These are phyloP conservation scores for Trypanosoma platydactyli DNA, from an alignment of 208 protist genomes.

Conservation along the genomic window DNA sequence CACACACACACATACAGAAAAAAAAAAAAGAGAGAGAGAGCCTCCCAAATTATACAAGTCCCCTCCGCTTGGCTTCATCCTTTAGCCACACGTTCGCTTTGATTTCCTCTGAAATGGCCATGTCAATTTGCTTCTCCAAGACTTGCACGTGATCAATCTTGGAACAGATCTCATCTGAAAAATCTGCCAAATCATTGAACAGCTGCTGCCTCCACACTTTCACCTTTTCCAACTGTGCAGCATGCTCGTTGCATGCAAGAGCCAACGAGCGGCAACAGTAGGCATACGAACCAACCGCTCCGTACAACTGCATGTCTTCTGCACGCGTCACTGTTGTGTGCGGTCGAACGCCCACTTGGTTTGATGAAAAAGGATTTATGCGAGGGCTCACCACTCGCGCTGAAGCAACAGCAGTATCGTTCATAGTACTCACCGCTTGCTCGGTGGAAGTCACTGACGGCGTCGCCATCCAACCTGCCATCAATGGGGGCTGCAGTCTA, in stretches of 20 bases:
- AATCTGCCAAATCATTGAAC: slow-evolving; percentile 12
- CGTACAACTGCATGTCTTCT: background rate
- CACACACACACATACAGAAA: slow-evolving; percentile 20
- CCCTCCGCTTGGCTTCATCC: slow-evolving; percentile 6
- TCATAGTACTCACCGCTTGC: background rate
- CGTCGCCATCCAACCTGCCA: background rate
- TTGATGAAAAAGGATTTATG: background rate
- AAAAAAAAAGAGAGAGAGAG: slow-evolving; percentile 5
- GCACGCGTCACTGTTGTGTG: background rate
- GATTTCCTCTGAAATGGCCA: background rate
- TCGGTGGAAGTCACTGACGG: background rate
- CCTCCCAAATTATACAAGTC: background rate
- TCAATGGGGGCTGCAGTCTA: background rate
- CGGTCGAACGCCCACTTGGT: background rate
- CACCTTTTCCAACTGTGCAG: slow-evolving; percentile 9
- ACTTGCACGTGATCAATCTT: slow-evolving; percentile 3
- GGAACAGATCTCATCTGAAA: slow-evolving; percentile 11
- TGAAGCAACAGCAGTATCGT: too few species aligned
- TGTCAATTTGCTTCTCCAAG: slow-evolving; percentile 16
- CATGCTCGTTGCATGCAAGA: background rate
- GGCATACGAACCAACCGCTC: background rate
- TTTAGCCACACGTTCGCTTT: slow-evolving; percentile 10
- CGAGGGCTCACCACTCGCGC: too few species aligned
- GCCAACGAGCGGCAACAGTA: background rate
- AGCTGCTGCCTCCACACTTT: background rate